Percentiles rank a stretch among this genome's conserved stretches.
These are phyloP conservation scores for Pythium vanterpoolii DNA, from an alignment of 352 stramenopile species.

Conservation along the genomic window DNA sequence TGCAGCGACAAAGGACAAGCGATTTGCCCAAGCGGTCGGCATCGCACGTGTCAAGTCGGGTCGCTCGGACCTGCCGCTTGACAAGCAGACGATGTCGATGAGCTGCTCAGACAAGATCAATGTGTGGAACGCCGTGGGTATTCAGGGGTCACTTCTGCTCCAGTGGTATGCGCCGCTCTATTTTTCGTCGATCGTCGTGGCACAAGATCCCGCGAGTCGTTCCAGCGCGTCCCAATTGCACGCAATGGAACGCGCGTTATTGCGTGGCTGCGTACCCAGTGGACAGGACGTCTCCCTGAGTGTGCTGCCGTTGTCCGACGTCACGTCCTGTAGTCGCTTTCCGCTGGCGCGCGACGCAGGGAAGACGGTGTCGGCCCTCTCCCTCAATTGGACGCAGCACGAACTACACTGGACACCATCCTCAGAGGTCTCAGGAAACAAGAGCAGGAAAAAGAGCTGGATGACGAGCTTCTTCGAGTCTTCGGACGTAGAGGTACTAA, in stretches of 20 bases:
- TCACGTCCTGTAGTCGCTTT: conserved; percentile 14
- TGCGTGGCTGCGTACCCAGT: conserved; percentile 29
- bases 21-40: conserved; percentile 67
- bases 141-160: conserved; percentile 77
- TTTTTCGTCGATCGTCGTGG: conserved; percentile 48
- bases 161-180: conserved; percentile 62
- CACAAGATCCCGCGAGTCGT: conserved; percentile 31
- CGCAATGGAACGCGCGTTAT: conserved; percentile 46
- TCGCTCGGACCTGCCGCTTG: conserved; percentile 84
- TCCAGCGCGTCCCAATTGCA: conserved; percentile 37
- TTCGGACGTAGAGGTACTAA: conserved; percentile 50
- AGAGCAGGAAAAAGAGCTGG: conserved; percentile 6
- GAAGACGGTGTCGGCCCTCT: conserved; percentile 37
- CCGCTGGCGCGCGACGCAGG: conserved; percentile 4
- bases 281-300: background rate
- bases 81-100: conserved; percentile 89
- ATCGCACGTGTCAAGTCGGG: conserved; percentile 89
- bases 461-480: conserved; percentile 32
- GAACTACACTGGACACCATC: conserved; percentile 56
- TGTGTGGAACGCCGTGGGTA: conserved; percentile 77
- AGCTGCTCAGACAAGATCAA: conserved; percentile 94
- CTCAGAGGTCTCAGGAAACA: background rate
- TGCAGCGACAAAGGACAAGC: conserved; percentile 28
- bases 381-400: conserved; percentile 49
- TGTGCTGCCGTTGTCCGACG: background rate